A percentile compares a stretch with the other conserved stretches of the same genome.
Evolutionary conservation across 192 early-diverging fungal species (phyloP).

Genomic region (Gonapodya prolifera): DNA sequence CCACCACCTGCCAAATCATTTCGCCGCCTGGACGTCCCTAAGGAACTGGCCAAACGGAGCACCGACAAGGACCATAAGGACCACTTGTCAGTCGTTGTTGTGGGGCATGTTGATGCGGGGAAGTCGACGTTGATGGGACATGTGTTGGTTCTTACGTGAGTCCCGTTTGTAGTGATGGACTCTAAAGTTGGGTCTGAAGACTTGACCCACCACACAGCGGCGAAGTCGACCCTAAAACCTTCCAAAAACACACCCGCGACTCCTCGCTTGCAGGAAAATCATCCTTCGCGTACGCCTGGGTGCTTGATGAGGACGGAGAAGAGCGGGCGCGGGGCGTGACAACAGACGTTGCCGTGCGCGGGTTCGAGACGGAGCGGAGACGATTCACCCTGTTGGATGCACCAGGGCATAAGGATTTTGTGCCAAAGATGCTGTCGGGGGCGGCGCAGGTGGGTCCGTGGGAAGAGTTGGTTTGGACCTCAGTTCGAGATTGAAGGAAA

Average conservation of each 20-base stretch:
- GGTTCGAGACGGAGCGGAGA: conserved; percentile 68
- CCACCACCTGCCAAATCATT: too few species aligned
- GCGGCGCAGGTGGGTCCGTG: conserved; percentile 52
- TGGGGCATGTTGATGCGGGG: conserved; percentile 28
- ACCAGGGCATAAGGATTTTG: conserved; percentile 95
- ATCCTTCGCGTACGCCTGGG: conserved; percentile 96
- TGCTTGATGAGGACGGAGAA: conserved; percentile 90
- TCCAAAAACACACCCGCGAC: conserved; percentile 79
- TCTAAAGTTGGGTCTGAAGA: too few species aligned
- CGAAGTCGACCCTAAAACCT: conserved; percentile 74
- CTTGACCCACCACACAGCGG: conserved; percentile 72
- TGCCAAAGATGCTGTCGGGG: conserved; percentile 99
- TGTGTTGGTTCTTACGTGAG: too few species aligned
- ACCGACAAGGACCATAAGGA: too few species aligned
- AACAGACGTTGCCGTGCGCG: conserved; percentile 85
- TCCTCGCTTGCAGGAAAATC: conserved; percentile 88
- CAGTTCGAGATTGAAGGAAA: conserved; percentile 5
- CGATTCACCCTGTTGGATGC: conserved; percentile 86
- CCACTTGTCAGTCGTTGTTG: too few species aligned
- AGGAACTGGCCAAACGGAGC: too few species aligned
- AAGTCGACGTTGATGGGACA: conserved; percentile 98
- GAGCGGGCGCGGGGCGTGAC: conserved; percentile 87
- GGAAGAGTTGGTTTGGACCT: not conserved
- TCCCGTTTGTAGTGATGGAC: too few species aligned
- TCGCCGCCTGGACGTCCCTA: too few species aligned